Evolutionary conservation across 2,329 filamentous ascomycete genomes (phyloP).

Genomic region (Botrytis paeoniae): DNA sequence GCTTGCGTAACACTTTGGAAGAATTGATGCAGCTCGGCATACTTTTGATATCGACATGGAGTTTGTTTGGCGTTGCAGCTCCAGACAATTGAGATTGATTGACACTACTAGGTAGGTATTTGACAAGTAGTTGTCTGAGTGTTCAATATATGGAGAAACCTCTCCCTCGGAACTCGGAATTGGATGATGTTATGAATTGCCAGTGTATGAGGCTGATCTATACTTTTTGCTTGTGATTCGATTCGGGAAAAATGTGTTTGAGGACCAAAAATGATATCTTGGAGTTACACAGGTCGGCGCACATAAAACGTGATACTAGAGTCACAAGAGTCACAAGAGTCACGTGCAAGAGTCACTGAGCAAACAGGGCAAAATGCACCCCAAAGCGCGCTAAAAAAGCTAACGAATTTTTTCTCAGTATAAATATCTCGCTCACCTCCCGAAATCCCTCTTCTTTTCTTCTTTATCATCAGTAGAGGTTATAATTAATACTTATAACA

Average conservation of each 20-base stretch:
- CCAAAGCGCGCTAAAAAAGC: conserved; percentile 17
- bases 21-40: conserved; percentile 8
- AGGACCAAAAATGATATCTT: background rate
- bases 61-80: background rate
- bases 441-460: conserved; percentile 22
- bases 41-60: background rate
- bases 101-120: background rate
- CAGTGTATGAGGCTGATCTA: background rate
- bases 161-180: background rate
- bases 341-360: background rate
- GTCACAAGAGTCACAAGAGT: background rate
- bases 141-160: background rate
- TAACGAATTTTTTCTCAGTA: conserved; percentile 6
- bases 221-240: background rate
- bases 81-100: background rate
- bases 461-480: conserved; percentile 40
- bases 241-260: background rate
- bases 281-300: background rate
- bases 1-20: background rate
- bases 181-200: background rate
- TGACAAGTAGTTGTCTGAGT: conserved; percentile 4
- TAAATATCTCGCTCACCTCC: conserved; percentile 23
- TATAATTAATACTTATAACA: conserved; percentile 41
- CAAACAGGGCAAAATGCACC: conserved; percentile 6
- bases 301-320: background rate